Percentiles rank a stretch among this genome's conserved stretches.
Conservation (phyloP, 2,329 filamentous ascomycete species). For the Aspergillus spinulosporus region DNA sequence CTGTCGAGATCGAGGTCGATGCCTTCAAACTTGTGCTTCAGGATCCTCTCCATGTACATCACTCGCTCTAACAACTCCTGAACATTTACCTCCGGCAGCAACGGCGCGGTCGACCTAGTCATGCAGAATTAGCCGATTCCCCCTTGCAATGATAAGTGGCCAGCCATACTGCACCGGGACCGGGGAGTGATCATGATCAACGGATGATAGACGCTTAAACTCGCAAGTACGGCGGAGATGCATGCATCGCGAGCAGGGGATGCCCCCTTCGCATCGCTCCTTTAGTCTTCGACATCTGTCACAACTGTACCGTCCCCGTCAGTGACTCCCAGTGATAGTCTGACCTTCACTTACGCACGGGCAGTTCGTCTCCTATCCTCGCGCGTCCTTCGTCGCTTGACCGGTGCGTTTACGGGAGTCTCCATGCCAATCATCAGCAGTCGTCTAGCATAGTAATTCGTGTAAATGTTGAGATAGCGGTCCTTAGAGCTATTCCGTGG, state of each 20-base stretch:
- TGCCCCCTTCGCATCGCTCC: conserved; percentile 24
- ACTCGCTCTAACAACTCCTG: conserved; percentile 11
- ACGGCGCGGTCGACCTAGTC: background rate
- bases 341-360: conserved; percentile 7
- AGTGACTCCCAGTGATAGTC: background rate
- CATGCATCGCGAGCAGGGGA: conserved; percentile 20
- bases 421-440: background rate
- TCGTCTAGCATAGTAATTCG: background rate
- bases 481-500: background rate
- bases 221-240: conserved; percentile 19
- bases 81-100: background rate
- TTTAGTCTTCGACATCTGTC: conserved; percentile 22
- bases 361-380: conserved; percentile 7
- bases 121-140: background rate
- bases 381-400: background rate
- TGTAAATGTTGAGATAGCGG: background rate
- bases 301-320: conserved; percentile 7
- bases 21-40: conserved; percentile 12
- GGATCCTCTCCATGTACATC: conserved; percentile 18
- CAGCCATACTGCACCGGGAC: background rate
- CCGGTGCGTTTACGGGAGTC: background rate
- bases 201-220: conserved; percentile 8
- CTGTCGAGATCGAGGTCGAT: conserved; percentile 12
- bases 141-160: background rate
- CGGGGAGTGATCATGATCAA: background rate